Base-by-base conservation (phyloP, 2,329 filamentous ascomycete species). In the Hypomyces rosellus region DNA sequence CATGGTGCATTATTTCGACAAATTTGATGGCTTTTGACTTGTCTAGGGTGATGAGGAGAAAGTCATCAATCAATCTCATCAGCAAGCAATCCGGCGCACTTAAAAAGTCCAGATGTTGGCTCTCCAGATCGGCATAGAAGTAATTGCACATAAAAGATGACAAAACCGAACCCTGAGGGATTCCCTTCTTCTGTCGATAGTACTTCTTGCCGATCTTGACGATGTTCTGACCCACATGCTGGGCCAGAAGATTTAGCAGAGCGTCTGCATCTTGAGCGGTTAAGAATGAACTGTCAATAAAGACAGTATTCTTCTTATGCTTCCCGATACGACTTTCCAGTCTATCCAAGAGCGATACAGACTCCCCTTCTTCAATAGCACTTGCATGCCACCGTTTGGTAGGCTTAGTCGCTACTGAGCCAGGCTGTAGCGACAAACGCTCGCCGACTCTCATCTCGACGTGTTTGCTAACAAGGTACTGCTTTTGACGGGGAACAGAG, bases 141-240 rank as follows among this genome's bases (percentile, higher is more conserved):
- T 95, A 92, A 68, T 90, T 97, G 74, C 93, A 97, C 5, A 99
- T 75, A 38, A 90, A 75, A 40, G 86, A 88, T 0, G 91, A 96
- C 5, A 99, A 65, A 1, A 96, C 79, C 0, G 91, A 96, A 7
- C 93, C 93, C 66, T 99, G 93, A 0, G 93, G 91, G 37, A 99
- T 97, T 13, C 93, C 93, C 18, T 78, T 74, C 65, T 84, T 92
- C 65, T 99, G 93, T 20, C 89, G 81, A 65, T 93, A 96, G 65
- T 84, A 90, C 58, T 85, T 88, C 69, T 90, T 92, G 44, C 90
- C 91, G 37, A 97, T 85, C 62, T 88, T 89, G 61, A 99, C 82
- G 22, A 96, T 74, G 62, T 97, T 96, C 52, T 84, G 76, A 54
- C 84, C 76, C n/a, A 99, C 79, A 63, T 99, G 93, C 56, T 92